phyloP scores from a whole-genome alignment of 345 rosid species.

The Syzygium aromaticum region DNA sequence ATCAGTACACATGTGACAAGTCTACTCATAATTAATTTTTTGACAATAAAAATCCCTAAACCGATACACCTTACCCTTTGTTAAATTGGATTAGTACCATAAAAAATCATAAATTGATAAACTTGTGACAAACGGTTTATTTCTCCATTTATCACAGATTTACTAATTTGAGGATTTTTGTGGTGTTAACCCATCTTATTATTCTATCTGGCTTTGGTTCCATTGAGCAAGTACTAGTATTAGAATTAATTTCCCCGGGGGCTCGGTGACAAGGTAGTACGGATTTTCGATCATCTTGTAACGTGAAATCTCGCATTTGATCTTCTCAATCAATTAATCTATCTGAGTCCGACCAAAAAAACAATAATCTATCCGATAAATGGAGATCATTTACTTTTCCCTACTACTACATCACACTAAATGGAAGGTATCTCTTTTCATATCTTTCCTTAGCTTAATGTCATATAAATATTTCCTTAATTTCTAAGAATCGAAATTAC shows the following conservation, averaged over 20 bases:
- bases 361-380: neutral
- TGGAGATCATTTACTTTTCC: neutral
- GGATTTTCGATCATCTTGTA: neutral
- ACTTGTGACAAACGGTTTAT: too few relatives aligned
- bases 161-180: too few relatives aligned
- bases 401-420: neutral
- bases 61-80: too few relatives aligned
- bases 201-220: neutral
- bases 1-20: too few relatives aligned
- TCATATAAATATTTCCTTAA: neutral
- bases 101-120: too few relatives aligned
- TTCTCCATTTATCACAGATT: too few relatives aligned
- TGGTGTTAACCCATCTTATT: too few relatives aligned
- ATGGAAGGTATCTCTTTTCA: neutral
- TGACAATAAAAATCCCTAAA: too few relatives aligned
- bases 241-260: neutral
- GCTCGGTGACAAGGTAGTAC: accelerated
- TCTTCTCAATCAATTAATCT: neutral
- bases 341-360: neutral
- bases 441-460: neutral
- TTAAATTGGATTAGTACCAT: too few relatives aligned
- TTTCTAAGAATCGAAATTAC: neutral
- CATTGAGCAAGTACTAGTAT: neutral
- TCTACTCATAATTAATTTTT: too few relatives aligned
- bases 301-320: neutral